A percentile compares a stretch with the other conserved stretches of the same genome.
phyloP scores from a whole-genome alignment of 2,329 filamentous ascomycete species.

The Aspergillus ruber region DNA sequence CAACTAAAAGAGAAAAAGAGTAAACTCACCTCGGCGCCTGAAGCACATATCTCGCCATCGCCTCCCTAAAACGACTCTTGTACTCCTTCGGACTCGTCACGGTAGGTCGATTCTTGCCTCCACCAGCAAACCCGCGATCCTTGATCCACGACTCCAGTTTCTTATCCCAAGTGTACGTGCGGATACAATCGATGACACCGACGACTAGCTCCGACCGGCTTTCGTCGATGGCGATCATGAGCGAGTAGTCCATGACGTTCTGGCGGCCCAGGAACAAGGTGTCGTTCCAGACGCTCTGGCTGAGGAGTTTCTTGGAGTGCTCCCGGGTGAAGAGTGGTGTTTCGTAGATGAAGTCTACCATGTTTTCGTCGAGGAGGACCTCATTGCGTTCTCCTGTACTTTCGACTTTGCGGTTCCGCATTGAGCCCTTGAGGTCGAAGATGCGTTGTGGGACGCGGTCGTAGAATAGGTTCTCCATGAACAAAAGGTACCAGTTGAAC shows the following conservation, averaged over 20 bases:
- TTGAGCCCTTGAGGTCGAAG: slow-evolving; percentile 94
- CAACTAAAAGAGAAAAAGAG: not conserved
- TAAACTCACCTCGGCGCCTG: slow-evolving; percentile 44
- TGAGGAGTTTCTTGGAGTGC: slow-evolving; percentile 88
- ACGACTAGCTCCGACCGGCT: slow-evolving; percentile 84
- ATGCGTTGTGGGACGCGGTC: slow-evolving; percentile 83
- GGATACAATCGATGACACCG: slow-evolving; percentile 96
- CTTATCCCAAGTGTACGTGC: slow-evolving; percentile 99
- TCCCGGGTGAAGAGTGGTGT: slow-evolving; percentile 91
- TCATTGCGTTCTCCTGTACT: slow-evolving; percentile 94
- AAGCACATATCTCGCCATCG: slow-evolving; percentile 78
- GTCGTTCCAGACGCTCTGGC: slow-evolving; percentile 93
- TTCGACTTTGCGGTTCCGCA: slow-evolving; percentile 97
- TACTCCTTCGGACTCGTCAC: slow-evolving; percentile 98
- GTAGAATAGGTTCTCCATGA: slow-evolving; percentile 98
- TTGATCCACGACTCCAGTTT: slow-evolving; percentile 99
- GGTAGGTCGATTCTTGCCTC: slow-evolving; percentile 77
- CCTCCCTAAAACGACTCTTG: slow-evolving; percentile 88
- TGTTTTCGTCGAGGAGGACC: slow-evolving; percentile 94
- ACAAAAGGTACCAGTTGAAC: slow-evolving; percentile 85
- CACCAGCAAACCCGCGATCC: slow-evolving; percentile 76
- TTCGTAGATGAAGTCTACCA: slow-evolving; percentile 98
- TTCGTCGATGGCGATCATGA: slow-evolving; percentile 98
- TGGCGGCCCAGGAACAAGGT: slow-evolving; percentile 90
- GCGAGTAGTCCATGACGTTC: slow-evolving; percentile 97